Conservation (phyloP, 768 basidiomycete species). For the Psilocybe sp. region DNA sequence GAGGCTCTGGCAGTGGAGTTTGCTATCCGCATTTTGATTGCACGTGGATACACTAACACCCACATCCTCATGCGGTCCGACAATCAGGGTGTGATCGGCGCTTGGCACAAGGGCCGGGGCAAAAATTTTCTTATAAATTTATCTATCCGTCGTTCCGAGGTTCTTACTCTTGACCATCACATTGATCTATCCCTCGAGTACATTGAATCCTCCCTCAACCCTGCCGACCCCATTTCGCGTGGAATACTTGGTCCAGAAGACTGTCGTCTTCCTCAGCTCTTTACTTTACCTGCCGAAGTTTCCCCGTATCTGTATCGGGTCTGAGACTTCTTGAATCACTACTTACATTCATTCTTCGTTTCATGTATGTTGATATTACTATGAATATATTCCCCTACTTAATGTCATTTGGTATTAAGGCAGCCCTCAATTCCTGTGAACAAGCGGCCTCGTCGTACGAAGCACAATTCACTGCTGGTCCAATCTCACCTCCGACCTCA, state of each 20-base stretch:
- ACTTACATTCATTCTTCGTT: not conserved
- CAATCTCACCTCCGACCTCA: constrained; percentile 6
- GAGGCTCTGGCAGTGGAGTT: constrained; percentile 26
- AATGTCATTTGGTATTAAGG: no score
- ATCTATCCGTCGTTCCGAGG: constrained; percentile 1
- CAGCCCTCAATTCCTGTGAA: no score
- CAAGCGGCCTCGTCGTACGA: not conserved
- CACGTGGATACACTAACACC: not conserved
- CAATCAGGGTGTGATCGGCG: constrained; percentile 32
- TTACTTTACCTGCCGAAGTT: not conserved
- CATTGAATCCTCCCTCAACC: constrained; percentile 7
- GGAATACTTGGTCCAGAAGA: not conserved
- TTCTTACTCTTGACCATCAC: not conserved
- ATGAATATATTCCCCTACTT: no score
- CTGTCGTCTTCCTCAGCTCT: not conserved
- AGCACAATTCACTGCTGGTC: not conserved
- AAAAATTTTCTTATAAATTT: constrained; percentile 15
- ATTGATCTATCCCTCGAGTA: constrained; percentile 6
- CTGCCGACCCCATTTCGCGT: constrained; percentile 10
- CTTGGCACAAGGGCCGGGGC: constrained; percentile 16
- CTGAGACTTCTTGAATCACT: not conserved
- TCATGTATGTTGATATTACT: no score
- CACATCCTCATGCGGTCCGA: constrained; percentile 27
- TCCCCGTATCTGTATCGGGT: not conserved
- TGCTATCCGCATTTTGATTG: constrained; percentile 1